phyloP scores from a whole-genome alignment of 2,329 filamentous ascomycete species.

The Pseudogymnoascus sp. region DNA sequence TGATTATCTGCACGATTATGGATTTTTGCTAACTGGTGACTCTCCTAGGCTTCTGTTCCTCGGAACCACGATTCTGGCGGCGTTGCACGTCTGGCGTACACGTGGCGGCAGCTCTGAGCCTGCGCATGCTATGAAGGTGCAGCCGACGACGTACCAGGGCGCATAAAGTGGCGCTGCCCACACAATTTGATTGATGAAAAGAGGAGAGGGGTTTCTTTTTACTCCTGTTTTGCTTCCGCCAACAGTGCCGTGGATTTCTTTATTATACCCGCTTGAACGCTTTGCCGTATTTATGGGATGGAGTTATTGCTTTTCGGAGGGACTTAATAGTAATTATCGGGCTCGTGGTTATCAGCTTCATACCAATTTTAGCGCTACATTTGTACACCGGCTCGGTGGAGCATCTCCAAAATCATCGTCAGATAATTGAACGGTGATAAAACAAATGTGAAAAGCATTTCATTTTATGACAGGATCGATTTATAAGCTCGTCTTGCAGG shows the following conservation, averaged over 20 bases:
- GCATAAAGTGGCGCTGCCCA: background rate
- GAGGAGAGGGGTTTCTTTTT: background rate
- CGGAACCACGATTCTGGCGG: constrained; percentile 40
- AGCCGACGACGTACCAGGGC: background rate
- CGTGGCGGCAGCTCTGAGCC: constrained; percentile 14
- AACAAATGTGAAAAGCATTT: background rate
- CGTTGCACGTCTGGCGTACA: constrained; percentile 37
- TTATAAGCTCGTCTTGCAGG: background rate
- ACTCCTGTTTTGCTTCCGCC: background rate
- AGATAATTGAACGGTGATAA: background rate
- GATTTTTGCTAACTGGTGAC: background rate
- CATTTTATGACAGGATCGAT: no score
- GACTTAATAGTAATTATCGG: constrained; percentile 4
- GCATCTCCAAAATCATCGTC: background rate
- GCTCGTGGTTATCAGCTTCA: background rate
- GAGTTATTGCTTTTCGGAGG: background rate
- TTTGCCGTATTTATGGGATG: background rate
- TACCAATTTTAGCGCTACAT: background rate
- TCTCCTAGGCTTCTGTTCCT: constrained; percentile 40
- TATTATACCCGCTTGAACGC: background rate
- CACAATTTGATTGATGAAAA: background rate
- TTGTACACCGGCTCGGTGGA: background rate
- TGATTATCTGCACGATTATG: background rate
- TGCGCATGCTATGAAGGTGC: background rate
- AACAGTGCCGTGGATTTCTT: background rate